phyloP scores from a whole-genome alignment of 2,329 filamentous ascomycete genomes.

The Plenodomus biglobosus region DNA sequence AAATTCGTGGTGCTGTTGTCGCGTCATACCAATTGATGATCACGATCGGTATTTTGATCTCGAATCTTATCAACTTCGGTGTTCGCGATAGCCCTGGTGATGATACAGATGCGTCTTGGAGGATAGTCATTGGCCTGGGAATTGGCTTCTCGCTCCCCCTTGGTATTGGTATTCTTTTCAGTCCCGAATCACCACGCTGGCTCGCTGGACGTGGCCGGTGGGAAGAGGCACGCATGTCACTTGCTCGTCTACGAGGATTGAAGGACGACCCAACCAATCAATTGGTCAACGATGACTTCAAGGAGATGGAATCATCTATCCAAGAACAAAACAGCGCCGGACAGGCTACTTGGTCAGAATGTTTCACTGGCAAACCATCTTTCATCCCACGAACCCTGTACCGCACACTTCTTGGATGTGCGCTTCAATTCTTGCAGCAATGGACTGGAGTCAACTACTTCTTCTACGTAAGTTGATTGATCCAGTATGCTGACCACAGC shows the following conservation, averaged over 20 bases:
- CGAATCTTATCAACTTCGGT: slow-evolving; percentile 43
- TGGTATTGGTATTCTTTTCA: slow-evolving; percentile 35
- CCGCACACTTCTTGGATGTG: slow-evolving; percentile 33
- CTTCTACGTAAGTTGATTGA: slow-evolving; percentile 30
- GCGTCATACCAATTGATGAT: slow-evolving; percentile 51
- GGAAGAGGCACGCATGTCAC: slow-evolving; percentile 53
- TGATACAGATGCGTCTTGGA: slow-evolving; percentile 40
- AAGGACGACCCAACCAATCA: slow-evolving; percentile 51
- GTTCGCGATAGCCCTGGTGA: slow-evolving; percentile 46
- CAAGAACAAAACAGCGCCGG: slow-evolving; percentile 31
- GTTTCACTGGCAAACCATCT: slow-evolving; percentile 38
- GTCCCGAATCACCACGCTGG: slow-evolving; percentile 42
- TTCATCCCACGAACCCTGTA: slow-evolving; percentile 46
- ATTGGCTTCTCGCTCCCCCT: slow-evolving; percentile 37
- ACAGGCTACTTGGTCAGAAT: slow-evolving; percentile 34
- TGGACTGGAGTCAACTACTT: slow-evolving; percentile 57
- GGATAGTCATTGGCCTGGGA: slow-evolving; percentile 39
- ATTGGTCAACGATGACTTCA: slow-evolving; percentile 56
- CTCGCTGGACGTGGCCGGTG: slow-evolving; percentile 53
- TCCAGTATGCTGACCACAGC: not conserved
- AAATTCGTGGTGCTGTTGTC: slow-evolving; percentile 66
- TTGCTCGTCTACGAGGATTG: slow-evolving; percentile 57
- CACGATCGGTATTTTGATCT: slow-evolving; percentile 46
- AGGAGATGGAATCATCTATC: slow-evolving; percentile 43
- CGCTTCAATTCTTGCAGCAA: slow-evolving; percentile 38